A percentile compares a stretch with the other conserved stretches of the same genome.
These are phyloP conservation scores for Cladosporium sp. DNA, from an alignment of 2,329 filamentous ascomycete genomes.

Conservation along the genomic window DNA sequence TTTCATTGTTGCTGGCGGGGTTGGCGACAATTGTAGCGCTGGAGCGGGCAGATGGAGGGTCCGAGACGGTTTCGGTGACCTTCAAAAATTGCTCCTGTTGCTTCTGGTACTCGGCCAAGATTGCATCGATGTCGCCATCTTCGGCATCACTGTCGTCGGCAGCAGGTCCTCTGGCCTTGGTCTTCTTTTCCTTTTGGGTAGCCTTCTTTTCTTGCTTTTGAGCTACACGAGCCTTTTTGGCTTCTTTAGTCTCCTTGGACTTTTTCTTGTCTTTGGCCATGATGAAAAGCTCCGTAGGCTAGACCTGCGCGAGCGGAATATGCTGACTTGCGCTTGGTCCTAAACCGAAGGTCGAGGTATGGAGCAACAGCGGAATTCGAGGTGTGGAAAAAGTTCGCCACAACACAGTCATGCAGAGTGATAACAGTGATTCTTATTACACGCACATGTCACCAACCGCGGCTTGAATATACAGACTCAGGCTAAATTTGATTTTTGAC, in stretches of 20 bases:
- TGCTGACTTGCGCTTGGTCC: too few relatives aligned
- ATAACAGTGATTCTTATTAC: too few relatives aligned
- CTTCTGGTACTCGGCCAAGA: slow-evolving; percentile 86
- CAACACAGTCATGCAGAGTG: too few relatives aligned
- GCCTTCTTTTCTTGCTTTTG: slow-evolving; percentile 52
- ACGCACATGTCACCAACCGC: too few relatives aligned
- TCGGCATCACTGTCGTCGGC: slow-evolving; percentile 79
- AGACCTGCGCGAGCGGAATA: too few relatives aligned
- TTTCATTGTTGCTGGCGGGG: slow-evolving; percentile 76
- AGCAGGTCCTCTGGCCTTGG: slow-evolving; percentile 65
- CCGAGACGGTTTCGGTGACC: slow-evolving; percentile 71
- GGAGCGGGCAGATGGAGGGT: slow-evolving; percentile 69
- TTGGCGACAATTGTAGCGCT: slow-evolving; percentile 79
- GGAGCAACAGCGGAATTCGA: not conserved
- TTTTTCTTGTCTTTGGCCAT: slow-evolving; percentile 47
- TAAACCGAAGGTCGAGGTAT: too few relatives aligned
- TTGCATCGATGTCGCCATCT: slow-evolving; percentile 85
- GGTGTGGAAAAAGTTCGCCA: not conserved
- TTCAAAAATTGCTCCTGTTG: slow-evolving; percentile 90
- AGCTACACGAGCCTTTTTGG: slow-evolving; percentile 33
- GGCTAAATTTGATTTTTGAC: too few relatives aligned
- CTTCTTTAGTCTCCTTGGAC: slow-evolving; percentile 11
- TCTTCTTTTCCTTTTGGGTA: slow-evolving; percentile 75
- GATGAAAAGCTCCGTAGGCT: not conserved
- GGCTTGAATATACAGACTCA: too few relatives aligned